Evolutionary conservation across 1,139 yeast genomes (phyloP).

Genomic region (Suhomyces chickasaworum): DNA sequence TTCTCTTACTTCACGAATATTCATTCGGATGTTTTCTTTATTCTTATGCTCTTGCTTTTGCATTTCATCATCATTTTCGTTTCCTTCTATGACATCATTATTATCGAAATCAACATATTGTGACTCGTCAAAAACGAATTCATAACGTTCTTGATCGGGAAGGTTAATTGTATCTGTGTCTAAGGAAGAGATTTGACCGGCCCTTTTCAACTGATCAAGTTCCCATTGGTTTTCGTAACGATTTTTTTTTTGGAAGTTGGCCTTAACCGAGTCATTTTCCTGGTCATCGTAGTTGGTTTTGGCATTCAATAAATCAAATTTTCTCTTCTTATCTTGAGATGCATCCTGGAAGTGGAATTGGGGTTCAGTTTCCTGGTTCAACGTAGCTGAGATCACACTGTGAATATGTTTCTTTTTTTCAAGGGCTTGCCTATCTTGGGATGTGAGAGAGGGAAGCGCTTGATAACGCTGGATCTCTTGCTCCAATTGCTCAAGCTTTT

Average conservation of each 20-base stretch:
- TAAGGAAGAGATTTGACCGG: constrained; percentile 28
- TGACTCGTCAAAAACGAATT: constrained; percentile 80
- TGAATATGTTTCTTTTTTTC: constrained; percentile 49
- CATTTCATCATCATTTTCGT: constrained; percentile 31
- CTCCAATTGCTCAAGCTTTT: constrained; percentile 26
- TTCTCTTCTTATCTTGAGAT: constrained; percentile 49
- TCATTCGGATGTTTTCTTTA: constrained; percentile 30
- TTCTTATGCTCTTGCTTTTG: constrained; percentile 27
- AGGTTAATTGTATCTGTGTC: constrained; percentile 50
- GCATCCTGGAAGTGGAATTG: constrained; percentile 10
- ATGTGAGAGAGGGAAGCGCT: constrained; percentile 49
- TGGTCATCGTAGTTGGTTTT: constrained; percentile 31
- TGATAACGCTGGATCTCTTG: constrained; percentile 37
- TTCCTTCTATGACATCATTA: constrained; percentile 32
- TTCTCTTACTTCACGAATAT: constrained; percentile 53
- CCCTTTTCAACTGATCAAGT: constrained; percentile 56
- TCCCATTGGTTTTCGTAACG: constrained; percentile 63
- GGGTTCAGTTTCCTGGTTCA: constrained; percentile 1
- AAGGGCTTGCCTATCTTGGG: constrained; percentile 53
- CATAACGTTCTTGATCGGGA: constrained; percentile 58
- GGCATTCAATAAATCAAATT: constrained; percentile 39
- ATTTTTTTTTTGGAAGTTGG: constrained; percentile 17
- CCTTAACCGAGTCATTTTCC: constrained; percentile 15
- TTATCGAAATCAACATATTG: constrained; percentile 69
- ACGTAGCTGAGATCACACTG: constrained; percentile 28